Evolutionary conservation across 2,329 filamentous ascomycete species (phyloP).

Genomic region (Aspergillus spinulosporus): DNA sequence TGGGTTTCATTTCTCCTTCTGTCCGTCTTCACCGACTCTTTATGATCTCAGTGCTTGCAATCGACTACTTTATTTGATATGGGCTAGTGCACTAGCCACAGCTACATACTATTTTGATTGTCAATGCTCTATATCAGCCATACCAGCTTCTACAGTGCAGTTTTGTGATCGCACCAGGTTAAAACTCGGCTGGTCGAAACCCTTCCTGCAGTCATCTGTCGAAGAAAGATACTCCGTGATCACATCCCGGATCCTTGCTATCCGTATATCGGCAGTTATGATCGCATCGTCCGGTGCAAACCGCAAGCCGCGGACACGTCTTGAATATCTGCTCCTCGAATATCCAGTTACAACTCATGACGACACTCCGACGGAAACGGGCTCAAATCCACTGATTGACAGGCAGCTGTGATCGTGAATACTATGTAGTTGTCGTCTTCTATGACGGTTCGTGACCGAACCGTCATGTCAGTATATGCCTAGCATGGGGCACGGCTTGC

Average conservation of each 20-base stretch:
- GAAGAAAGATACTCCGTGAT: slow-evolving; percentile 1
- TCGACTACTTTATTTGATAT: not conserved
- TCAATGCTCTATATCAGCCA: not conserved
- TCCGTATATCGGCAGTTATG: not conserved
- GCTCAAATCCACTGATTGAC: not conserved
- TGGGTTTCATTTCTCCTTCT: not conserved
- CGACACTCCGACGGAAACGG: not conserved
- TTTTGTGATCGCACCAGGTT: not conserved
- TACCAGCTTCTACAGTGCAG: not conserved
- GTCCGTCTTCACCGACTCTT: slow-evolving; percentile 9
- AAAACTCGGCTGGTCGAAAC: not conserved
- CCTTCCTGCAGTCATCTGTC: not conserved
- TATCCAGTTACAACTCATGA: not conserved
- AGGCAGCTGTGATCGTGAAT: slow-evolving; percentile 10
- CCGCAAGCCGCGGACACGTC: not conserved
- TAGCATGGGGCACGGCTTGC: not conserved
- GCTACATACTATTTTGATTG: not conserved
- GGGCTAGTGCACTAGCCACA: not conserved
- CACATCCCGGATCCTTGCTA: slow-evolving; percentile 3
- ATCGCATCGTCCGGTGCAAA: not conserved
- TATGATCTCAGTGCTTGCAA: not conserved
- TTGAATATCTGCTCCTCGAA: not conserved
- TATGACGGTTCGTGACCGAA: not conserved
- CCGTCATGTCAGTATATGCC: not conserved
- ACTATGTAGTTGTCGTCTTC: slow-evolving; percentile 15